Percentiles rank a stretch among this genome's conserved stretches.
phyloP scores from a whole-genome alignment of 768 basidiomycete genomes.

The Kwoniella dejecticola region DNA sequence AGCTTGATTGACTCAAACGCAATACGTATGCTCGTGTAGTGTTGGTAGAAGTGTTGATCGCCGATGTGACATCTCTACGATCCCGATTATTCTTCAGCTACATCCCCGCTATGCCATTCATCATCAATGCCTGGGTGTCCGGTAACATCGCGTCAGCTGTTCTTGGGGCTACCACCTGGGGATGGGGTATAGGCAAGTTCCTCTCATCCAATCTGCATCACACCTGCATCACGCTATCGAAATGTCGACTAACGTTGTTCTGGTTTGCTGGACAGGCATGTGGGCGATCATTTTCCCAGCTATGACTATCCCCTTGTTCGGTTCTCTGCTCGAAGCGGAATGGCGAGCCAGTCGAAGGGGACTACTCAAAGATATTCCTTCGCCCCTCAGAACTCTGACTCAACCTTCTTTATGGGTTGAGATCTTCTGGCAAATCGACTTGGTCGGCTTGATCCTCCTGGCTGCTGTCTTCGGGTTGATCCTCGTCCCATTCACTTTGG shows the following conservation, averaged over 20 bases:
- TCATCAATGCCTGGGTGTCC: conserved; percentile 54
- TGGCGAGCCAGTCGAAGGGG: conserved; percentile 30
- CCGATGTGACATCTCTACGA: conserved; percentile 49
- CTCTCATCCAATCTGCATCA: neutral
- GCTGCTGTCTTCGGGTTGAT: conserved; percentile 46
- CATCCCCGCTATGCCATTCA: conserved; percentile 48
- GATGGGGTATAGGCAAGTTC: conserved; percentile 49
- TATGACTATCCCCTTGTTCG: conserved; percentile 28
- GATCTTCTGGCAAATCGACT: conserved; percentile 54
- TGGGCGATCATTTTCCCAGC: conserved; percentile 53
- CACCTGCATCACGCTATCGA: neutral
- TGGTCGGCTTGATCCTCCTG: conserved; percentile 52
- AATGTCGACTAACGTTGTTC: no score
- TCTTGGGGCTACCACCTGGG: conserved; percentile 40
- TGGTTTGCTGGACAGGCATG: conserved; percentile 23
- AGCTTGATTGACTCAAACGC: no score
- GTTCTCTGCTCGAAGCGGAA: conserved; percentile 34
- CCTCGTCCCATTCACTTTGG: conserved; percentile 55
- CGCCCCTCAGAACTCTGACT: conserved; percentile 6
- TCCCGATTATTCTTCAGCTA: conserved; percentile 51
- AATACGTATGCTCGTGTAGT: no score
- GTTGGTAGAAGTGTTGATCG: conserved; percentile 52
- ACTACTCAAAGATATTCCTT: conserved; percentile 21
- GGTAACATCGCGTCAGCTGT: conserved; percentile 44
- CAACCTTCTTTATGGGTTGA: conserved; percentile 15